A percentile compares a stretch with the other conserved stretches of the same genome.
phyloP scores from a whole-genome alignment of 1,139 yeast species.

The Sugiyamaella paludigena region DNA sequence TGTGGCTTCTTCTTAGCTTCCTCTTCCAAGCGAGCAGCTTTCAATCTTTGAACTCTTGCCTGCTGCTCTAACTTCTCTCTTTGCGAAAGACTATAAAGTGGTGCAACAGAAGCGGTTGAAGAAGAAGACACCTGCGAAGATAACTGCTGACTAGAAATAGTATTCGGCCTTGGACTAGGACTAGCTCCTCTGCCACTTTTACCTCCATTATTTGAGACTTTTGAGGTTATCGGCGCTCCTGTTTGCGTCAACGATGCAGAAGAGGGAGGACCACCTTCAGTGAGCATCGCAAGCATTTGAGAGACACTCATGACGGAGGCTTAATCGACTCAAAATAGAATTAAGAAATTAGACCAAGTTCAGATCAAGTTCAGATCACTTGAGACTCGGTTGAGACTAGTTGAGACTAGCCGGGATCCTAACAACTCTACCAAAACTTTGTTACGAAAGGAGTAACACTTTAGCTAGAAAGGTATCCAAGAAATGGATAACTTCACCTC shows the following conservation, averaged over 20 bases:
- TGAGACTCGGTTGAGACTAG: no score
- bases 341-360: no score
- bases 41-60: slow-evolving; percentile 31
- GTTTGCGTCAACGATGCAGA: not conserved
- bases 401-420: no score
- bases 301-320: slow-evolving; percentile 24
- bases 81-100: slow-evolving; percentile 22
- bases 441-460: no score
- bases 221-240: not conserved
- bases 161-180: not conserved
- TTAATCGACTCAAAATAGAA: no score
- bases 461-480: no score
- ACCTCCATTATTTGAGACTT: not conserved
- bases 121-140: slow-evolving; percentile 1
- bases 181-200: not conserved
- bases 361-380: no score
- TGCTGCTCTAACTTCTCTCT: slow-evolving; percentile 30
- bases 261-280: slow-evolving; percentile 15
- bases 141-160: not conserved
- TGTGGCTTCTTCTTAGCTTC: slow-evolving; percentile 17
- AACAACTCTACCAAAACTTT: no score
- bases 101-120: slow-evolving; percentile 1
- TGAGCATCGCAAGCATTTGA: slow-evolving; percentile 30
- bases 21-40: slow-evolving; percentile 31
- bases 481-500: no score